Evolutionary conservation across 1,139 yeast genomes (phyloP).

Genomic region (Diutina catenulata): DNA sequence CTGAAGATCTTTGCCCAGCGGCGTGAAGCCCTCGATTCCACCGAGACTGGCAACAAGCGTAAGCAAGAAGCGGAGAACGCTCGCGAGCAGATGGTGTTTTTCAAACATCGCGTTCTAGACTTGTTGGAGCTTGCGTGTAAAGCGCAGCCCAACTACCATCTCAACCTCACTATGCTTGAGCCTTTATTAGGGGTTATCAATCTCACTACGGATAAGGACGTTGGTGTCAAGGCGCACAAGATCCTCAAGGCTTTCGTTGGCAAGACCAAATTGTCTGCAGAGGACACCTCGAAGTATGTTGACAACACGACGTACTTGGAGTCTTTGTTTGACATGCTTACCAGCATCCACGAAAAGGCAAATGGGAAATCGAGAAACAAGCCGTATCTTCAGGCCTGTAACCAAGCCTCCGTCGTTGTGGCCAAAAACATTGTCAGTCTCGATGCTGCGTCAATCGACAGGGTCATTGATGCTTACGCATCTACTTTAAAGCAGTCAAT

Average conservation of each 20-base stretch:
- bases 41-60: constrained; percentile 30
- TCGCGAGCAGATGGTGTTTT: constrained; percentile 63
- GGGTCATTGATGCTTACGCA: constrained; percentile 45
- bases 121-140: constrained; percentile 53
- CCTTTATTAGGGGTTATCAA: constrained; percentile 54
- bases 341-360: constrained; percentile 27
- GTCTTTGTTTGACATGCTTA: constrained; percentile 18
- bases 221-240: constrained; percentile 70
- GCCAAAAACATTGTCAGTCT: constrained; percentile 40
- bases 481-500: constrained; percentile 50
- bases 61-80: constrained; percentile 67
- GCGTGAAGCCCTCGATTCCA: constrained; percentile 40
- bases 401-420: constrained; percentile 50
- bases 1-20: constrained; percentile 79
- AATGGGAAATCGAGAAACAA: constrained; percentile 34
- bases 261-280: constrained; percentile 28
- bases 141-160: constrained; percentile 29
- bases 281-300: constrained; percentile 11
- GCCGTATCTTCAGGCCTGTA: constrained; percentile 43
- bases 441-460: constrained; percentile 19
- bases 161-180: constrained; percentile 33
- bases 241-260: constrained; percentile 54
- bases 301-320: too few species aligned
- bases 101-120: constrained; percentile 72
- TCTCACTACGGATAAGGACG: constrained; percentile 52